Evolutionary conservation across 2,329 filamentous ascomycete genomes (phyloP), one percentile per base, ranked within the genome.

Genomic region (Xylariaceae sp.): DNA sequence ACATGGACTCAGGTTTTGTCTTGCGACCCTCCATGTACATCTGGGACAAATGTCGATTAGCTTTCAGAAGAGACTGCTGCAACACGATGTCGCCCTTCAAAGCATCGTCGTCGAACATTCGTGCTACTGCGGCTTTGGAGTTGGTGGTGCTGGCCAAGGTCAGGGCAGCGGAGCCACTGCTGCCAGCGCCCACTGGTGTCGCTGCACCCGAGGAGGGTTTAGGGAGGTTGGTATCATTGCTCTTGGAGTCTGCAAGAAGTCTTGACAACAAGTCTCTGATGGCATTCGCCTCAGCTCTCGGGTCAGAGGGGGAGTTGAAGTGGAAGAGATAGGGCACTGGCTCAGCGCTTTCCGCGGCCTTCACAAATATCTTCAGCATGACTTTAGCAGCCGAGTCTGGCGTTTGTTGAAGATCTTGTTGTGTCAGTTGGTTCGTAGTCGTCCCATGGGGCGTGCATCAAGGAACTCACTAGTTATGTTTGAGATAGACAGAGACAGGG

Each of bases 361-460:
- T 89, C 61, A 89, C 89, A 66, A 97, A 91, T 53, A 99, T 88
- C 74, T 95, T 96, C 58, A 98, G 83, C 82, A 96, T 96, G 50
- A 96, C 92, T 80, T 96, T 97, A 16, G 92, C 80, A 31, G 86
- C 87, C n/a, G 82, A 87, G 58, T 92, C 91, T 11, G 95, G 93
- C 1, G 95, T 98, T 74, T 98, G 94, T 74, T 99, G 94, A 45
- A 99, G 85, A 76, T 98, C 91, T 95, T 66, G 28, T 46, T 4
- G 40, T 23, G 23, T 28, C 21, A n/a, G 33, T 52, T 51, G 63
- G 45, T 57, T 33, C 55, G 40, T 41, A 40, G 55, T 11, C 19
- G 21, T 29, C 3, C 50, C 41, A 50, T 36, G 17, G 47, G 19
- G 16, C 19, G 55, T 61, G 50, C 16, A 23, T 24, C 14, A 40